Conservation (phyloP, 2,329 filamentous ascomycete genomes). For the Penicillium sp. region DNA sequence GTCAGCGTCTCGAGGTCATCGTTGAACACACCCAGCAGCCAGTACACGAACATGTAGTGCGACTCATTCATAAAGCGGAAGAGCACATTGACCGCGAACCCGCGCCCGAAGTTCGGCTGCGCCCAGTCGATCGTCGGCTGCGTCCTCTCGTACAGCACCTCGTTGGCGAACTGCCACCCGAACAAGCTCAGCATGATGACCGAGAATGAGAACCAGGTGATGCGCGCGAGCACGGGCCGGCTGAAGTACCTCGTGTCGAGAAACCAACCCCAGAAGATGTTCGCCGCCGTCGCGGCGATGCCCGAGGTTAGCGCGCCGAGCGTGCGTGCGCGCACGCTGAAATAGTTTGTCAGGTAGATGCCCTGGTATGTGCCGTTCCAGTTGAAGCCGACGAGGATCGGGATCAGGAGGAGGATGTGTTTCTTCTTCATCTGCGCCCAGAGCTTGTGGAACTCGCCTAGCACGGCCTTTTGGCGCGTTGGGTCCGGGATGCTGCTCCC, state of each 20-base stretch:
- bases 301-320: slow-evolving; percentile 4
- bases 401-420: slow-evolving; percentile 11
- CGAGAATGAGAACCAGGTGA: slow-evolving; percentile 13
- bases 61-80: slow-evolving; percentile 18
- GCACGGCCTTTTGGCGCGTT: slow-evolving; percentile 5
- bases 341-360: slow-evolving; percentile 16
- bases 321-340: slow-evolving; percentile 14
- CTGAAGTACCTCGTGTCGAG: slow-evolving; percentile 8
- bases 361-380: slow-evolving; percentile 17
- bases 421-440: slow-evolving; percentile 12
- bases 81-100: slow-evolving; percentile 13
- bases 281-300: slow-evolving; percentile 8
- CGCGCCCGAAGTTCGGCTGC: slow-evolving; percentile 7
- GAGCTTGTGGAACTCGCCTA: slow-evolving; percentile 13
- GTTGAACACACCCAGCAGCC: slow-evolving; percentile 13
- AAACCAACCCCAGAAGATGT: slow-evolving; percentile 18
- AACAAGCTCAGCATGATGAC: slow-evolving; percentile 11
- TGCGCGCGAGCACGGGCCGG: slow-evolving; percentile 4
- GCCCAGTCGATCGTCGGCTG: slow-evolving; percentile 14
- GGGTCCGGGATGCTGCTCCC: slow-evolving; percentile 5
- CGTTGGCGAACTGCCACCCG: slow-evolving; percentile 10
- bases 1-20: slow-evolving; percentile 15
- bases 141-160: slow-evolving; percentile 11
- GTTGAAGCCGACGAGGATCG: slow-evolving; percentile 13
- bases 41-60: slow-evolving; percentile 17